phyloP scores from a whole-genome alignment of 805 yeast species.

The Sungouiozyma ichnusensis region DNA sequence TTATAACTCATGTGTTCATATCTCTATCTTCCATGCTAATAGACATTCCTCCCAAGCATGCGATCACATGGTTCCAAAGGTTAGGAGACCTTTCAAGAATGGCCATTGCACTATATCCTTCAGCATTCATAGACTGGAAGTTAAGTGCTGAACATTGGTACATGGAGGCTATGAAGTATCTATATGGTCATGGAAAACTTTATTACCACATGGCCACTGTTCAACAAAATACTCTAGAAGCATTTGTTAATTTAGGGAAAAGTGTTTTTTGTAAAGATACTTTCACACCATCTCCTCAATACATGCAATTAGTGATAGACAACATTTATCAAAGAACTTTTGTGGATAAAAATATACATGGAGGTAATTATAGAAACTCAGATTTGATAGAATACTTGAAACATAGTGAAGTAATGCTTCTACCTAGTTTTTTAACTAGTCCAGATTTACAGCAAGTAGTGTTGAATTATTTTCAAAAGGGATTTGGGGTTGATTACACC shows the following conservation, averaged over 20 bases:
- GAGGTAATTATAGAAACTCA: slow-evolving; percentile 21
- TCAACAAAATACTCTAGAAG: slow-evolving; percentile 59
- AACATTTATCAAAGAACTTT: slow-evolving; percentile 53
- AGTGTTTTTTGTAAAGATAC: slow-evolving; percentile 73
- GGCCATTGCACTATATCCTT: slow-evolving; percentile 78
- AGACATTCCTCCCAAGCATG: slow-evolving; percentile 28
- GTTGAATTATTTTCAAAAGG: slow-evolving; percentile 51
- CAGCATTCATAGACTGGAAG: slow-evolving; percentile 79
- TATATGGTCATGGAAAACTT: slow-evolving; percentile 75
- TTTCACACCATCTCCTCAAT: slow-evolving; percentile 73
- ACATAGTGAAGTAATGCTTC: slow-evolving; percentile 55
- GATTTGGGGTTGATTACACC: slow-evolving; percentile 52
- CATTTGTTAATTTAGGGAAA: slow-evolving; percentile 69
- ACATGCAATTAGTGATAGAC: slow-evolving; percentile 66
- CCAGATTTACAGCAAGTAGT: slow-evolving; percentile 49
- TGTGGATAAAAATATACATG: slow-evolving; percentile 26
- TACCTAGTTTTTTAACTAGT: slow-evolving; percentile 47
- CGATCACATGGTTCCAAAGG: slow-evolving; percentile 62
- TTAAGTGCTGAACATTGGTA: slow-evolving; percentile 79
- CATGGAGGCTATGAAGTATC: slow-evolving; percentile 55
- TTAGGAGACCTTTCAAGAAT: slow-evolving; percentile 77
- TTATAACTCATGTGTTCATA: slow-evolving; percentile 61
- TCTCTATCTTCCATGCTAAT: slow-evolving; percentile 33
- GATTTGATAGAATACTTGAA: slow-evolving; percentile 31
- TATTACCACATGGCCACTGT: slow-evolving; percentile 85